These are phyloP conservation scores for Trichoderma brevicompactum DNA, from an alignment of 2,329 filamentous ascomycete genomes.

Conservation along the genomic window DNA sequence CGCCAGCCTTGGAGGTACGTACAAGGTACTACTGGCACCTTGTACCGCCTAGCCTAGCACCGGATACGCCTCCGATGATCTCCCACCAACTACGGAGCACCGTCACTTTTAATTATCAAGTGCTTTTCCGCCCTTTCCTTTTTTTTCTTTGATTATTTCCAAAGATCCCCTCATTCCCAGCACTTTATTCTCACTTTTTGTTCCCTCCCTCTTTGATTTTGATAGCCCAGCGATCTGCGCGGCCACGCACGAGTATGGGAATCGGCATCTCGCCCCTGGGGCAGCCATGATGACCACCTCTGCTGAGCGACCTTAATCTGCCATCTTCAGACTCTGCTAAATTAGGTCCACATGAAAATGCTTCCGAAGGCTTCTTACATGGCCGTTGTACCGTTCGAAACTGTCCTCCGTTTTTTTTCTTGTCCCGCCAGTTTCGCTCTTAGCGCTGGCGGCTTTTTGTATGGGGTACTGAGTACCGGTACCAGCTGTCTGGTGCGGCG, in stretches of 20 bases:
- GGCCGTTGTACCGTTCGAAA: conserved; percentile 3
- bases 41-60: conserved; percentile 1
- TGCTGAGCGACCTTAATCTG: too few relatives aligned
- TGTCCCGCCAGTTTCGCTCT: not conserved
- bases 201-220: too few relatives aligned
- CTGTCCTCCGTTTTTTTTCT: conserved; percentile 6
- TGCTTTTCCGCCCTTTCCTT: not conserved
- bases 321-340: too few relatives aligned
- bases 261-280: too few relatives aligned
- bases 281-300: too few relatives aligned
- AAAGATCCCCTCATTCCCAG: too few relatives aligned
- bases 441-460: conserved; percentile 11
- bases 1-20: not conserved
- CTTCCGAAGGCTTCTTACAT: not conserved
- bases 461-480: conserved; percentile 23
- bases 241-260: too few relatives aligned
- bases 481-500: conserved; percentile 27
- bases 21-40: not conserved
- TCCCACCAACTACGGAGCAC: conserved; percentile 6
- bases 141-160: too few relatives aligned
- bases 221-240: too few relatives aligned
- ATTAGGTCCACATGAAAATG: not conserved
- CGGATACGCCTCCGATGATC: conserved; percentile 8
- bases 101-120: not conserved
- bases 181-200: too few relatives aligned